These are phyloP conservation scores for Ogataea naganishii DNA, from an alignment of 805 yeast species.

Conservation along the genomic window DNA sequence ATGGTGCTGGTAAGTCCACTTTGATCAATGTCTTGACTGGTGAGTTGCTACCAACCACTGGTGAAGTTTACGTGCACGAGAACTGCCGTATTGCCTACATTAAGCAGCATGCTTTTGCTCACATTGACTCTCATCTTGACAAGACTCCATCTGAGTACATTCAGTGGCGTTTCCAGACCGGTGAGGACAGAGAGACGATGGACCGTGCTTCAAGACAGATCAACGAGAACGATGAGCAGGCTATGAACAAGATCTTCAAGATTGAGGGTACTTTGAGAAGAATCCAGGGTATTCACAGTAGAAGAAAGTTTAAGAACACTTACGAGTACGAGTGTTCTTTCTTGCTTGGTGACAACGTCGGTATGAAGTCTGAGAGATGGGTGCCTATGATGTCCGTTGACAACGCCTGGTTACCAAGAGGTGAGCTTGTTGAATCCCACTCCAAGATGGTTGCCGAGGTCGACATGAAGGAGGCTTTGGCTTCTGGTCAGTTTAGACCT, in stretches of 20 bases:
- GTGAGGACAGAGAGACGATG: constrained; percentile 99
- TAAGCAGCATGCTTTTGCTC: constrained; percentile 99
- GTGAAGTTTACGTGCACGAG: constrained; percentile 99
- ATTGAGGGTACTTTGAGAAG: constrained; percentile 98
- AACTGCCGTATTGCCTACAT: constrained; percentile 99
- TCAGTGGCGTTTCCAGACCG: constrained; percentile 99
- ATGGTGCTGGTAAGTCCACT: constrained; percentile 99
- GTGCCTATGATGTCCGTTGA: constrained; percentile 99
- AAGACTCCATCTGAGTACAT: constrained; percentile 99
- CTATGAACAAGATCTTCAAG: constrained; percentile 99
- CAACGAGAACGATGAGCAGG: constrained; percentile 92
- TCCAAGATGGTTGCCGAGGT: constrained; percentile 99
- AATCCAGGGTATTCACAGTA: constrained; percentile 85
- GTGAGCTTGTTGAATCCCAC: constrained; percentile 95
- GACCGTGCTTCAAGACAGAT: constrained; percentile 99
- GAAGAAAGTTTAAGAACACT: constrained; percentile 99
- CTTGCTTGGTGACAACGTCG: constrained; percentile 96
- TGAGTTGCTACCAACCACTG: constrained; percentile 95
- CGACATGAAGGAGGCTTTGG: constrained; percentile 99
- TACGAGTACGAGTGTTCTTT: constrained; percentile 99
- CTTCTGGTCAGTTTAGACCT: constrained; percentile 99
- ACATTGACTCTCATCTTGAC: constrained; percentile 97
- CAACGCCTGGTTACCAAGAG: constrained; percentile 99
- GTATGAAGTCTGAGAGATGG: constrained; percentile 99
- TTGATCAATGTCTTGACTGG: constrained; percentile 98